Percentiles rank a stretch among this genome's conserved stretches.
Conservation (phyloP, 306 rosid species). For the Cajanus cajan region DNA sequence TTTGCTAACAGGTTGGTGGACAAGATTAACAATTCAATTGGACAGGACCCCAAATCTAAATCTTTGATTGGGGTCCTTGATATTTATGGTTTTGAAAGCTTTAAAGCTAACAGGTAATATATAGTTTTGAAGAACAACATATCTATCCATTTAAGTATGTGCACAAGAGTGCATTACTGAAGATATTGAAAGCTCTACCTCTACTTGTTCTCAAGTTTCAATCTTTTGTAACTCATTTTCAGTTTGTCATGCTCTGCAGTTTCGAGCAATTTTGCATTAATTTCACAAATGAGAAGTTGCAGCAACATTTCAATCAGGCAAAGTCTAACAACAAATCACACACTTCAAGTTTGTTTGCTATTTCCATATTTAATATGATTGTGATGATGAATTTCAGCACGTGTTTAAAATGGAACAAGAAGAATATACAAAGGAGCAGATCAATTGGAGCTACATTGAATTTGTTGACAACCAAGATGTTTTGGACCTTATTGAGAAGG, state of each 20-base stretch:
- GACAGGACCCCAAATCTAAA: constrained; percentile 91
- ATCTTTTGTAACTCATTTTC: constrained; percentile 54
- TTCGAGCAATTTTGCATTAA: constrained; percentile 99
- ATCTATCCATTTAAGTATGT: neutral
- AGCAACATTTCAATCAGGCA: constrained; percentile 99
- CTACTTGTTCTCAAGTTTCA: constrained; percentile 41
- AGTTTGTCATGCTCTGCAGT: constrained; percentile 73
- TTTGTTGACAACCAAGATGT: constrained; percentile 98
- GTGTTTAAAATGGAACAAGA: constrained; percentile 99
- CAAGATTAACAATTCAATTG: constrained; percentile 85
- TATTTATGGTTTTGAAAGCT: constrained; percentile 98
- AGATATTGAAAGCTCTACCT: constrained; percentile 34
- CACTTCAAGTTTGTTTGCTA: constrained; percentile 27
- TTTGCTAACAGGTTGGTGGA: constrained; percentile 82
- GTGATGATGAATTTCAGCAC: constrained; percentile 61
- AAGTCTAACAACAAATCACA: constrained; percentile 32
- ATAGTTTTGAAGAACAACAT: constrained; percentile 27
- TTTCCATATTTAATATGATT: constrained; percentile 31
- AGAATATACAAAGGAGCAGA: constrained; percentile 96
- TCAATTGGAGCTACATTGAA: constrained; percentile 98
- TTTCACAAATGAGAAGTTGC: constrained; percentile 96
- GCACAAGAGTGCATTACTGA: constrained; percentile 27
- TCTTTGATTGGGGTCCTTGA: constrained; percentile 96
- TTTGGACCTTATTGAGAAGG: constrained; percentile 97
- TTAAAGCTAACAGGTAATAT: constrained; percentile 89